Conservation (phyloP, 2,329 filamentous ascomycete species). For the Pseudofabraea citricarpa region DNA sequence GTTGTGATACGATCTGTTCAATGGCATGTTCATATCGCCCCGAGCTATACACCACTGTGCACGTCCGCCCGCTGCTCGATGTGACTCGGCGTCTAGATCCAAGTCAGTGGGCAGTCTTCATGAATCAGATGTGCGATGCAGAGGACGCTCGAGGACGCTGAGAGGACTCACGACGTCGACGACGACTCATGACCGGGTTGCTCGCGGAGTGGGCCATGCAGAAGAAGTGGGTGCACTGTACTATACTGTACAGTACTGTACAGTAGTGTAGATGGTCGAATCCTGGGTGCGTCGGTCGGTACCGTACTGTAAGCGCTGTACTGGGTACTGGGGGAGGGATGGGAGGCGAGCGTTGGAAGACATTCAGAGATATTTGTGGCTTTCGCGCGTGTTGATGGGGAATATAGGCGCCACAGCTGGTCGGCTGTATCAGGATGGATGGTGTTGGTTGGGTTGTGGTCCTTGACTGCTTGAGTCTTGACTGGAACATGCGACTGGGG, state of each 20-base stretch:
- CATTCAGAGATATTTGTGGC: not conserved
- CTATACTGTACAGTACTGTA: no score
- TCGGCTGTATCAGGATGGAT: not conserved
- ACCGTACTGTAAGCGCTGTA: not conserved
- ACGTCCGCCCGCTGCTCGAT: not conserved
- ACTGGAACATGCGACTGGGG: not conserved
- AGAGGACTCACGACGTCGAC: not conserved
- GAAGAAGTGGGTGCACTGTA: no score
- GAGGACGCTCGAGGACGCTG: not conserved
- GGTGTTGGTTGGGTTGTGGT: not conserved
- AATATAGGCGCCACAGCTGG: not conserved
- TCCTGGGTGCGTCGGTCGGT: not conserved
- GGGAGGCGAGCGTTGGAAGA: not conserved
- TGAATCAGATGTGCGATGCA: not conserved
- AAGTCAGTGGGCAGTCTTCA: not conserved
- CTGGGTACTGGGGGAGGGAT: no score
- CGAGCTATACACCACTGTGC: not conserved
- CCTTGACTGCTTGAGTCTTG: conserved; percentile 1
- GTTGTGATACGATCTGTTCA: not conserved
- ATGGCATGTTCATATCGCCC: not conserved
- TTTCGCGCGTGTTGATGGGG: not conserved
- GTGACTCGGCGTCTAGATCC: not conserved
- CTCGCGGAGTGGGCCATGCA: not conserved
- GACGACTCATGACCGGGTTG: not conserved
- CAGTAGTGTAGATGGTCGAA: not conserved